Percentiles rank a stretch among this genome's conserved stretches.
Conservation (phyloP, 2,329 filamentous ascomycete species). For the Stagonosporopsis vannaccii region DNA sequence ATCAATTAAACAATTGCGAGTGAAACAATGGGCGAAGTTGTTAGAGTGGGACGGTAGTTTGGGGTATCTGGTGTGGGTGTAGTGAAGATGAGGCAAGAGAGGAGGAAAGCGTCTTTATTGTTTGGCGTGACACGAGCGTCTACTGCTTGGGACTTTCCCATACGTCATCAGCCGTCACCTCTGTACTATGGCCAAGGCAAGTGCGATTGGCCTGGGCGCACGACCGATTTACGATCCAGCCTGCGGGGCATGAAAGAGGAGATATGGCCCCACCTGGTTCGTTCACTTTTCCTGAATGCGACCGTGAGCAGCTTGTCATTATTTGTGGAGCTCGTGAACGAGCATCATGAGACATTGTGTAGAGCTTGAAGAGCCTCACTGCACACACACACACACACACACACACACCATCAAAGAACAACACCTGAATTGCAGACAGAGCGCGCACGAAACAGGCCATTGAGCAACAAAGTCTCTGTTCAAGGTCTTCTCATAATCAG, state of each 20-base stretch:
- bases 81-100: slow-evolving; percentile 11
- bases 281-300: slow-evolving; percentile 7
- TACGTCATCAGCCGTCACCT: slow-evolving; percentile 21
- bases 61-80: slow-evolving; percentile 19
- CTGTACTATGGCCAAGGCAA: slow-evolving; percentile 16
- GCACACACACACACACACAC: background rate
- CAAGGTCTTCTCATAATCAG: slow-evolving; percentile 10
- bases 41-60: slow-evolving; percentile 12
- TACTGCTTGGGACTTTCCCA: slow-evolving; percentile 12
- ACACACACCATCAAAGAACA: background rate
- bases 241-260: slow-evolving; percentile 19
- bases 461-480: background rate
- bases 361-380: background rate
- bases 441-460: background rate
- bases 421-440: background rate
- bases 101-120: slow-evolving; percentile 21
- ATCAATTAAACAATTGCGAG: slow-evolving; percentile 39
- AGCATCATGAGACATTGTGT: slow-evolving; percentile 5
- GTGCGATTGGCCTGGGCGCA: slow-evolving; percentile 17
- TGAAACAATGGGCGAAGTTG: slow-evolving; percentile 28
- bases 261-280: slow-evolving; percentile 14
- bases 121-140: slow-evolving; percentile 19
- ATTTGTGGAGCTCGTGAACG: slow-evolving; percentile 7
- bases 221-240: slow-evolving; percentile 17
- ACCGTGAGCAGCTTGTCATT: slow-evolving; percentile 7